phyloP scores from a whole-genome alignment of 371 early-diverging fungal genomes.

The Mucor velutinosus region DNA sequence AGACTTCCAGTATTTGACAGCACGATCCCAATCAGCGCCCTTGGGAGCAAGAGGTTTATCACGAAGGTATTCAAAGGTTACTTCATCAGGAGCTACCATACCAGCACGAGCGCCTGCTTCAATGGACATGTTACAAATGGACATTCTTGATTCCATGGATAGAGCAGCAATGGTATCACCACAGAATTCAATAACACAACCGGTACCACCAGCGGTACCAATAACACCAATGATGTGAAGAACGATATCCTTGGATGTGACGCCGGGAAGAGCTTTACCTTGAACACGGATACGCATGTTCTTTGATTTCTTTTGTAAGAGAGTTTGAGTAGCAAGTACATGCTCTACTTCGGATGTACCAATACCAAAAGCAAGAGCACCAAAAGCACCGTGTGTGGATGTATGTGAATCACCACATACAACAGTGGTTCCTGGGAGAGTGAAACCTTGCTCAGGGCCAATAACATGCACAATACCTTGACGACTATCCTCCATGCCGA shows the following conservation, averaged over 20 bases:
- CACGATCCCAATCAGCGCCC: conserved; percentile 63
- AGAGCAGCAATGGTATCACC: conserved; percentile 47
- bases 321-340: conserved; percentile 73
- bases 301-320: conserved; percentile 67
- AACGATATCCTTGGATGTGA: conserved; percentile 69
- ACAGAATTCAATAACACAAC: conserved; percentile 70
- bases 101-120: conserved; percentile 77
- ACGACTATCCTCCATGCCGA: conserved; percentile 64
- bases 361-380: conserved; percentile 75
- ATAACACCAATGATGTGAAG: conserved; percentile 71
- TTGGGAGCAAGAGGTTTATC: conserved; percentile 66
- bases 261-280: conserved; percentile 54
- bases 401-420: conserved; percentile 79
- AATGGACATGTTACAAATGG: conserved; percentile 76
- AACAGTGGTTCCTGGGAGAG: conserved; percentile 70
- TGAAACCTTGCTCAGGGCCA: conserved; percentile 79
- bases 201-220: conserved; percentile 74
- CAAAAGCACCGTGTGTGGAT: conserved; percentile 76
- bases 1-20: conserved; percentile 65
- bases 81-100: conserved; percentile 73
- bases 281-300: conserved; percentile 68
- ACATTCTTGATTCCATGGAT: conserved; percentile 73
- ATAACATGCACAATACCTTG: conserved; percentile 78
- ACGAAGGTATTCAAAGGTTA: conserved; percentile 67
- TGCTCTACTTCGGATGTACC: conserved; percentile 78